A percentile compares a stretch with the other conserved stretches of the same genome.
phyloP scores from a whole-genome alignment of 2,329 filamentous ascomycete species.

The Didymella arachidicola region DNA sequence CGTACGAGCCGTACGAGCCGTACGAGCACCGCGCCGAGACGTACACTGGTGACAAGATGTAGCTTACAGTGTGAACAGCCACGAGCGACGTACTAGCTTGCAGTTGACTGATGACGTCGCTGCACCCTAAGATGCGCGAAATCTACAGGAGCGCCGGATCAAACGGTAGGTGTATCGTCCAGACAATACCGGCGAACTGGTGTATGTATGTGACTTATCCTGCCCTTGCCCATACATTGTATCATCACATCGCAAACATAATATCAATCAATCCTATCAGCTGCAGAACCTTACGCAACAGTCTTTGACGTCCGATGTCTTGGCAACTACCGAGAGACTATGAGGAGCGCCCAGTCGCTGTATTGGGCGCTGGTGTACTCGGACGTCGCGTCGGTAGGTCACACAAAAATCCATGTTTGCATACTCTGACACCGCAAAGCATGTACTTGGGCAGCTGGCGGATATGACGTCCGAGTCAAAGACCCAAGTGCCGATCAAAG shows the following conservation, averaged over 20 bases:
- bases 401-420: not conserved
- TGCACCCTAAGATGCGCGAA: not conserved
- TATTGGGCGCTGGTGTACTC: conserved; percentile 31
- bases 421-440: conserved; percentile 9
- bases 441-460: conserved; percentile 51
- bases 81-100: not conserved
- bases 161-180: conserved; percentile 7
- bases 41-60: not conserved
- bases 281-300: not conserved
- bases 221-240: not conserved
- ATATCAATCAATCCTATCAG: not conserved
- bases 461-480: conserved; percentile 55
- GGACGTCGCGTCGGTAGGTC: conserved; percentile 24
- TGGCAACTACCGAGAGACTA: conserved; percentile 18
- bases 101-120: conserved; percentile 9
- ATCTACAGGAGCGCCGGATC: conserved; percentile 11
- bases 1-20: conserved; percentile 16
- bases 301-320: conserved; percentile 3
- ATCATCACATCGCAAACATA: not conserved
- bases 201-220: conserved; percentile 12
- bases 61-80: not conserved
- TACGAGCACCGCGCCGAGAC: conserved; percentile 12
- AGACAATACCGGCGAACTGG: conserved; percentile 3
- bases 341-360: conserved; percentile 18
- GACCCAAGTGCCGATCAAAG: conserved; percentile 52